Evolutionary conservation across 371 early-diverging fungal genomes (phyloP), one percentile per base, ranked within the genome.

Genomic region (Dipsacomyces acuminosporus): DNA sequence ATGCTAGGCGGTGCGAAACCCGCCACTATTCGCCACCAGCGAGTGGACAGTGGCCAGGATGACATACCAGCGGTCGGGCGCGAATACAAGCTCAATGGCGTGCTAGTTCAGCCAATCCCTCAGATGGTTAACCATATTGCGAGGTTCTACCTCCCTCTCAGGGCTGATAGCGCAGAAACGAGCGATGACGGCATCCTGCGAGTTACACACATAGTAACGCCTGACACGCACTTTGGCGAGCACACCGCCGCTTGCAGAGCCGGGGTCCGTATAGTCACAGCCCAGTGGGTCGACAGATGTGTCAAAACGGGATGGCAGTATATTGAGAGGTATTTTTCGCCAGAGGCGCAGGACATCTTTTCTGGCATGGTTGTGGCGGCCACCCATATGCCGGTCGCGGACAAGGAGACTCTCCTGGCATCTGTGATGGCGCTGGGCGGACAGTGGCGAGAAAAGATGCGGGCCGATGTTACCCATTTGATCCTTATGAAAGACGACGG

Each of bases 381-480:
- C 1, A 57, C 74, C n/a, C 64, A 80, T 26, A 61, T 81, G 50
- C 67, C 77, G 2, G 30, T 25, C 13, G 42, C 48, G 15, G 82
- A 82, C 67, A 47, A 60, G 34, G 74, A 73, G 30, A 54, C 52
- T 35, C 36, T 82, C 17, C 74, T 72, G 42, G 78, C 72, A 13
- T 72, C 72, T 26, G 53, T 66, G 14, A 52, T 56, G 66, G 72
- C 77, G 8, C 56, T 73, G 44, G 74, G 65, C 35, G 70, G 72
- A 1, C 72, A 71, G 52, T 64, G 58, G 60, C 64, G 67, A 19
- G 62, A 61, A 36, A 59, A 34, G 22, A 61, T 78, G 44, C 56
- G 63, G 3, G 30, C 56, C 1, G 82, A 81, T 24, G 75, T 78
- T 5, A 82, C 82, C 14, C 82, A 81, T 51, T 48, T 80, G 23